Conservation (phyloP, 2,329 filamentous ascomycete genomes). For the Colletotrichum somersetense region DNA sequence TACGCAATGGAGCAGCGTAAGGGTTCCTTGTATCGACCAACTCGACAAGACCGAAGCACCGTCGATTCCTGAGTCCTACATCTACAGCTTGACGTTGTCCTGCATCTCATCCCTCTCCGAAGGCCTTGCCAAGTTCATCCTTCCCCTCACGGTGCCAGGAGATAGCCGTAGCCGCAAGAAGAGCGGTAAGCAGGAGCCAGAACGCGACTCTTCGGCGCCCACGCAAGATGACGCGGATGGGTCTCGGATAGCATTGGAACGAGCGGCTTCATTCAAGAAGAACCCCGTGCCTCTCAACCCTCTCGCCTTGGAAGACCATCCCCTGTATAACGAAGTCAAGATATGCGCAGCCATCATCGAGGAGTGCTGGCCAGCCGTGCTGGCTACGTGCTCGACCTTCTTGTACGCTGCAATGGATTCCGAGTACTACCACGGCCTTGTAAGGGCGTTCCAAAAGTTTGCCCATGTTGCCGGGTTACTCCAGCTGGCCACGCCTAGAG, state of each 20-base stretch:
- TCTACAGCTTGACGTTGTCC: slow-evolving; percentile 88
- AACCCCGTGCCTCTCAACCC: slow-evolving; percentile 89
- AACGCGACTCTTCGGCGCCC: slow-evolving; percentile 58
- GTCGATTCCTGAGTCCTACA: slow-evolving; percentile 87
- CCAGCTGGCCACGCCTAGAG: slow-evolving; percentile 85
- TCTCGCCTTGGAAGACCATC: slow-evolving; percentile 78
- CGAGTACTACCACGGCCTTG: slow-evolving; percentile 92
- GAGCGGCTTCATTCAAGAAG: slow-evolving; percentile 77
- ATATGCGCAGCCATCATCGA: slow-evolving; percentile 87
- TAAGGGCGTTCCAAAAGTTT: slow-evolving; percentile 94
- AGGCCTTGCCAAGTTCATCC: slow-evolving; percentile 90
- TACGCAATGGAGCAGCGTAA: slow-evolving; percentile 88
- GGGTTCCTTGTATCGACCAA: slow-evolving; percentile 91
- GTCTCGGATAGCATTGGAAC: slow-evolving; percentile 60
- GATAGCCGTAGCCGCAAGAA: slow-evolving; percentile 70
- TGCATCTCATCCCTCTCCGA: slow-evolving; percentile 94
- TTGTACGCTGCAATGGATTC: slow-evolving; percentile 91
- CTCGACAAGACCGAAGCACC: slow-evolving; percentile 93
- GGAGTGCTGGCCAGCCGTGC: slow-evolving; percentile 93
- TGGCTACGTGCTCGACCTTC: slow-evolving; percentile 96
- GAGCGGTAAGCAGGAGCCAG: slow-evolving; percentile 58
- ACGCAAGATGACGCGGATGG: slow-evolving; percentile 52
- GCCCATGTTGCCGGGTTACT: slow-evolving; percentile 93
- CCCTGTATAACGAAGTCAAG: slow-evolving; percentile 77
- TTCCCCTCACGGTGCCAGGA: slow-evolving; percentile 88